A percentile compares a stretch with the other conserved stretches of the same genome.
Conservation (phyloP, 148 eudicot species). For the Camellia granthamiana region DNA sequence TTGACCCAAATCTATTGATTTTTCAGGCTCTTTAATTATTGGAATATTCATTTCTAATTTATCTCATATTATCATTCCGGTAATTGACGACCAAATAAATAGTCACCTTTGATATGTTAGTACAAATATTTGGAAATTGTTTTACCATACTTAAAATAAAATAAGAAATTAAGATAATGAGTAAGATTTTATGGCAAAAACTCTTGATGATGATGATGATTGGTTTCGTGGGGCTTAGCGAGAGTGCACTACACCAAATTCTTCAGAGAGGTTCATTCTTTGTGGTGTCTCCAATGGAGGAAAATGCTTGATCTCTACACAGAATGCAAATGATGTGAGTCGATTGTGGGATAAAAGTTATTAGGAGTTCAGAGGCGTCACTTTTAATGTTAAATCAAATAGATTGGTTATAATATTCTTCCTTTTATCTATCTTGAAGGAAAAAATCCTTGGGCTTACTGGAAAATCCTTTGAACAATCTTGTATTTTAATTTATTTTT, state of each 20-base stretch:
- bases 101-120: background rate
- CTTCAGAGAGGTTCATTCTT: constrained; percentile 5
- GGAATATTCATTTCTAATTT: no score
- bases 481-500: background rate
- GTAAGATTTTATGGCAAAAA: background rate
- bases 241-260: background rate
- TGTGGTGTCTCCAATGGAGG: background rate
- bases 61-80: no score
- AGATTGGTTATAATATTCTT: constrained; percentile 5
- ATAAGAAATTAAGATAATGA: background rate
- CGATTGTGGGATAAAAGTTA: background rate
- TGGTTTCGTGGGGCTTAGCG: background rate
- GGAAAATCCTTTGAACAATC: background rate
- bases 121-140: background rate
- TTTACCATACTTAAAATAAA: background rate
- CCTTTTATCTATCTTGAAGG: background rate
- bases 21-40: no score
- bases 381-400: background rate
- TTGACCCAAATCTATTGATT: no score
- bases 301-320: background rate
- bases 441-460: background rate
- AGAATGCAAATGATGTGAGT: background rate
- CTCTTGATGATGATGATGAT: background rate
- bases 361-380: constrained; percentile 4
- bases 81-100: no score